Conservation (phyloP, 1,284 basidiomycete species). For the Trametes versicolor region DNA sequence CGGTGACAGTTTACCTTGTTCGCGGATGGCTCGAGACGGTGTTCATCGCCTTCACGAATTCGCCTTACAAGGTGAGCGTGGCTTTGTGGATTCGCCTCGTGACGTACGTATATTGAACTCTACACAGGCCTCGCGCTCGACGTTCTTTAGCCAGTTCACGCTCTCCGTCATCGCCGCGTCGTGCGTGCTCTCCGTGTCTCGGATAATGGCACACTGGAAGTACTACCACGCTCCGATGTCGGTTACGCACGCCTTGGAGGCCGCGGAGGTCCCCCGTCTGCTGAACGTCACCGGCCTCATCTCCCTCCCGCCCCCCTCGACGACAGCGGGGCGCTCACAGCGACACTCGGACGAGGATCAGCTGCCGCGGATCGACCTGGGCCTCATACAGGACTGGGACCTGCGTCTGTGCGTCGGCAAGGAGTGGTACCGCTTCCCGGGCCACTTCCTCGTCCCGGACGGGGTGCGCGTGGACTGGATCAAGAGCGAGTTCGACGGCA, state of each 20-base stretch:
- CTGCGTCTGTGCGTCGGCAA: conserved; percentile 91
- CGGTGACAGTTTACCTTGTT: conserved; percentile 83
- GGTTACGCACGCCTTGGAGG: conserved; percentile 78
- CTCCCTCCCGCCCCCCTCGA: conserved; percentile 50
- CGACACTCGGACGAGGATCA: conserved; percentile 55
- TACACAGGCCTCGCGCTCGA: conserved; percentile 76
- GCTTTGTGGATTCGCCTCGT: background rate
- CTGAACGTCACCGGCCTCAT: conserved; percentile 78
- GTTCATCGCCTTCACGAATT: conserved; percentile 80
- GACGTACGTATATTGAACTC: conserved; percentile 13
- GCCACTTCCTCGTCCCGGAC: conserved; percentile 89
- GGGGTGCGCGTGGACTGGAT: conserved; percentile 87
- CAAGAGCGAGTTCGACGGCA: conserved; percentile 90
- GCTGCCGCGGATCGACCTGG: conserved; percentile 71
- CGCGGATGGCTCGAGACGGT: conserved; percentile 87
- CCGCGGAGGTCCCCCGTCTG: conserved; percentile 82
- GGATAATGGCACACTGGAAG: conserved; percentile 83
- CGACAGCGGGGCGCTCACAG: conserved; percentile 33
- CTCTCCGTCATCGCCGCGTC: conserved; percentile 73
- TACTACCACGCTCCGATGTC: conserved; percentile 95
- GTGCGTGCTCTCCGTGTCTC: conserved; percentile 77
- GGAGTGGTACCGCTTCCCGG: conserved; percentile 97
- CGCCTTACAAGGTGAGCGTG: conserved; percentile 79
- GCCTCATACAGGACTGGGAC: conserved; percentile 75
- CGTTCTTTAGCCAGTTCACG: conserved; percentile 83